phyloP scores from a whole-genome alignment of 1,284 basidiomycete genomes.

The Cryptococcus jaspeensis region DNA sequence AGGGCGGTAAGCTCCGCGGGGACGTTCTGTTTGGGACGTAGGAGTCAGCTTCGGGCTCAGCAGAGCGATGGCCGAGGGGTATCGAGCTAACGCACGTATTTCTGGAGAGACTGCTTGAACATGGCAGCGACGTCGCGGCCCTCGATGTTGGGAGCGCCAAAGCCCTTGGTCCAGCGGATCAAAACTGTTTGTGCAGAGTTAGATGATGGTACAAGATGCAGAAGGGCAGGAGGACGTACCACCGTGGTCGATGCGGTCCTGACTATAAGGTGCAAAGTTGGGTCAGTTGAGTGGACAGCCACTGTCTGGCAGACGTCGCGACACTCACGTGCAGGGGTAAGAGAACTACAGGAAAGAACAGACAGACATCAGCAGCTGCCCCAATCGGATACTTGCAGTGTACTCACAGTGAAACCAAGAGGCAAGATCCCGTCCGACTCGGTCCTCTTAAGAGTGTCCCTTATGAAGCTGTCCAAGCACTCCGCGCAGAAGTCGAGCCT shows the following conservation, averaged over 20 bases:
- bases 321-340: constrained; percentile 83
- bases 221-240: constrained; percentile 20
- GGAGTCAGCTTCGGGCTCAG: background rate
- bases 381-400: background rate
- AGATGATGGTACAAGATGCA: background rate
- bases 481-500: constrained; percentile 95
- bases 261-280: constrained; percentile 55
- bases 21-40: constrained; percentile 43
- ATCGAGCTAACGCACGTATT: constrained; percentile 53
- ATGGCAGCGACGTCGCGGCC: constrained; percentile 88
- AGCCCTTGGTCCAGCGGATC: constrained; percentile 98
- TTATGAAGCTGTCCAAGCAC: constrained; percentile 85
- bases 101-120: constrained; percentile 79
- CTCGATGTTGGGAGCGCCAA: constrained; percentile 88
- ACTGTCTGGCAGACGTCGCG: too few species aligned
- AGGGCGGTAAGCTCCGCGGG: constrained; percentile 78
- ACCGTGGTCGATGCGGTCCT: constrained; percentile 92
- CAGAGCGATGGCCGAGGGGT: background rate
- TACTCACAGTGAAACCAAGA: constrained; percentile 85
- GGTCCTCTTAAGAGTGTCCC: constrained; percentile 61
- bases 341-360: constrained; percentile 64
- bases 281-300: background rate
- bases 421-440: constrained; percentile 72
- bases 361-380: background rate
- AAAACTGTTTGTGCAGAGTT: constrained; percentile 57